Evolutionary conservation across 257 asterid genomes (phyloP), one percentile per base, ranked within the genome.

Genomic region (Primulina tabacum): DNA sequence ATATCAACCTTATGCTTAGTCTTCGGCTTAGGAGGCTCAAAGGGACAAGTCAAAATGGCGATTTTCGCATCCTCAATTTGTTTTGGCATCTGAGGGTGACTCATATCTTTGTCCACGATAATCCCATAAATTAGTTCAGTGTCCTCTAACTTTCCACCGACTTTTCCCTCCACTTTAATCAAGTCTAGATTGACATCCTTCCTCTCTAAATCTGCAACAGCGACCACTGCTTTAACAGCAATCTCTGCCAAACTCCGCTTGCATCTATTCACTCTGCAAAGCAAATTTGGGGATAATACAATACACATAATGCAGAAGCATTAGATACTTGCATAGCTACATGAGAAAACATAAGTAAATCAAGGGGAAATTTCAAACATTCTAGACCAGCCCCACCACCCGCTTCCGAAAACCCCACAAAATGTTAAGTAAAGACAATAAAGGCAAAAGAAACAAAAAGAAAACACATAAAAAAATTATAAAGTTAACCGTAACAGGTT

Each of bases 71-170:
- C 95, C 80, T 84, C 83, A 32, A 93, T 93, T 75, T 87, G 90
- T 79, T 93, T 93, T 12, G 98, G 97, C 98, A 93, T 90, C 84
- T 93, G 98, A 6, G 96, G 97, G 71, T 93, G 98, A 78, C 97
- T 90, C 98, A 89, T 90, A 69, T 93, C 98, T 77, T 93, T 93
- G 84, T 93, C 97, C 9, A 93, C 91, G 69, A 93, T 73, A 69
- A 93, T 90, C 67, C 98, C 98, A 79, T 89, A 85, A 64, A 93
- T 82, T 65, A 90, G 80, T 69, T 93, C 98, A 2, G 98, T 87
- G 72, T 93, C 98, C 88, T 93, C 97, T 69, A 93, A 81, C 86
- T 90, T 93, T 71, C 97, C 98, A 59, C 98, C 98, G 1, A 90
- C 98, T 83, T 89, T 90, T 12, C 97, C 97, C 75, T 93, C 98